phyloP scores from a whole-genome alignment of 176 grass and related monocot genomes.

The Luzula sylvatica region DNA sequence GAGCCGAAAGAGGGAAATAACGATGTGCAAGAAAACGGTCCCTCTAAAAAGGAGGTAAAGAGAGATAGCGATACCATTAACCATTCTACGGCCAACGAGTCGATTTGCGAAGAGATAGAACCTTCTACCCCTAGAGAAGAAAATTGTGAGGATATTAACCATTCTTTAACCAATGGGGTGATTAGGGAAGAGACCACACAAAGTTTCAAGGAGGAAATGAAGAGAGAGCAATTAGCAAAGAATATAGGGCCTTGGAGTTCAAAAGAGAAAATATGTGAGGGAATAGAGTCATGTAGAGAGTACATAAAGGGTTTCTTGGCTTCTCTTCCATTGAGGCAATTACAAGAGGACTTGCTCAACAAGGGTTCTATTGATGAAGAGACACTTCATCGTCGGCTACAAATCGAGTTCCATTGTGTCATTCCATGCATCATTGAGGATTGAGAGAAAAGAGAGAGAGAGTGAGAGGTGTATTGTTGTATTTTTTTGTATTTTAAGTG shows the following conservation, averaged over 20 bases:
- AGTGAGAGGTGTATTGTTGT: neutral
- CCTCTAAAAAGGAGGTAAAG: neutral
- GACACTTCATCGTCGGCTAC: slow-evolving; percentile 53
- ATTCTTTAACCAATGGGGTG: neutral
- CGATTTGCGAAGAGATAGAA: too few species aligned
- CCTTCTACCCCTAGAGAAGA: too few species aligned
- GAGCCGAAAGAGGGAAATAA: slow-evolving; percentile 1
- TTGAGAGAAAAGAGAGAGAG: too few species aligned
- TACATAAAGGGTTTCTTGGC: slow-evolving; percentile 91
- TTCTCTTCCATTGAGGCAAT: slow-evolving; percentile 56
- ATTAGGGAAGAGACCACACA: neutral
- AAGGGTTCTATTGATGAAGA: slow-evolving; percentile 34
- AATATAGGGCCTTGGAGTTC: slow-evolving; percentile 13
- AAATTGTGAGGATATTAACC: too few species aligned
- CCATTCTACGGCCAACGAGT: too few species aligned
- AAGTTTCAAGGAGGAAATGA: slow-evolving; percentile 32
- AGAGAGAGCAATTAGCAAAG: slow-evolving; percentile 31
- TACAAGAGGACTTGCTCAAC: slow-evolving; percentile 58
- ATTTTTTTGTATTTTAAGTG: neutral
- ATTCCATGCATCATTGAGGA: slow-evolving; percentile 3
- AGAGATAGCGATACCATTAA: too few species aligned
- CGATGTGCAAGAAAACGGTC: neutral
- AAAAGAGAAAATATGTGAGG: slow-evolving; percentile 23
- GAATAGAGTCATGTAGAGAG: slow-evolving; percentile 64
- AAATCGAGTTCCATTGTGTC: slow-evolving; percentile 84